Conservation (phyloP, 2,329 filamentous ascomycete genomes). For the Dactylellina sp. region DNA sequence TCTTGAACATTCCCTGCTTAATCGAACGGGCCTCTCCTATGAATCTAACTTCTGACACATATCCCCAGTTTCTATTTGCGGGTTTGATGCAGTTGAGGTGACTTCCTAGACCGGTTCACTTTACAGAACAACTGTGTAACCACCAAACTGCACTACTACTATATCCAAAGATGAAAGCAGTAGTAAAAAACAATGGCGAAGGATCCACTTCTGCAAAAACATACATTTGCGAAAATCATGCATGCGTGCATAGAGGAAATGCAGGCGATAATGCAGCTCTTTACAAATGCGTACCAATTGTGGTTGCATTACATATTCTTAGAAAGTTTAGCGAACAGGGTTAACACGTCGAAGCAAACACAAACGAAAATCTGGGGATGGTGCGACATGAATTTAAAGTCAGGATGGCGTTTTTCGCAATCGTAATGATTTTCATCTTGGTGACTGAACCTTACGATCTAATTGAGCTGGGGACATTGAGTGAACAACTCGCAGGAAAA, state of each 20-base stretch:
- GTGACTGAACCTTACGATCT: no score
- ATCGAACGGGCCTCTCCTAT: no score
- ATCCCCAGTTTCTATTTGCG: no score
- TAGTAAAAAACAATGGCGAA: neutral
- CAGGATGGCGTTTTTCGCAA: neutral
- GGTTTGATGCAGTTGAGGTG: no score
- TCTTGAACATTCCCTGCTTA: no score
- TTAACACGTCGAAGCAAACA: conserved; percentile 19
- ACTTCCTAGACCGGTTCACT: conserved; percentile 10
- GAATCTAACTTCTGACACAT: no score
- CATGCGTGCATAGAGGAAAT: conserved; percentile 11
- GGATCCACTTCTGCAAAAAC: neutral
- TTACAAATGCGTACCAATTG: conserved; percentile 13
- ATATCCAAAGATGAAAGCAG: neutral
- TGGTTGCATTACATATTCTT: conserved; percentile 32
- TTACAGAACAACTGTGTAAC: conserved; percentile 36
- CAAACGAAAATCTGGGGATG: conserved; percentile 4
- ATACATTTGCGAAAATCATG: neutral
- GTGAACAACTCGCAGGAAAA: no score
- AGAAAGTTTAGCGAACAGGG: conserved; percentile 24
- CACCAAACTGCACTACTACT: neutral
- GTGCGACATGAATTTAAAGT: conserved; percentile 4
- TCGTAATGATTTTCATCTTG: no score
- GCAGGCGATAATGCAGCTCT: neutral
- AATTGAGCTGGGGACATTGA: no score